These are phyloP conservation scores for Aspergillus avenaceus DNA, from an alignment of 495 filamentous ascomycete genomes.

Conservation along the genomic window DNA sequence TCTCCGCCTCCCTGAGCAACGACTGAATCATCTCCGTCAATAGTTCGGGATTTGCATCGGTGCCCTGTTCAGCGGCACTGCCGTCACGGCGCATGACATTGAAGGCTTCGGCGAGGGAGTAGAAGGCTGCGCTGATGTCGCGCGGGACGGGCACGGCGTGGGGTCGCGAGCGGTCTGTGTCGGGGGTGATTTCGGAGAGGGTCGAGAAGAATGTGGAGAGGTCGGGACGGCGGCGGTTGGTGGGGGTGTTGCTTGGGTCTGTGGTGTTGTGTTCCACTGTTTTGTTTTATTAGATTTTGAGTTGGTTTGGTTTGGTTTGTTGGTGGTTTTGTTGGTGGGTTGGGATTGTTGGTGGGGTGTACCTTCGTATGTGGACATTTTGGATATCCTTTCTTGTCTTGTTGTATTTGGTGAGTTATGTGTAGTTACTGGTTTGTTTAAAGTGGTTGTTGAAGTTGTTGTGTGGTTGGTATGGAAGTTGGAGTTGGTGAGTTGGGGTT, in stretches of 20 bases:
- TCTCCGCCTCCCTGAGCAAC: slow-evolving; percentile 59
- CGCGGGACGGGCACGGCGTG: slow-evolving; percentile 69
- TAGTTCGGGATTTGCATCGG: slow-evolving; percentile 34
- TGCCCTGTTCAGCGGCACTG: slow-evolving; percentile 14
- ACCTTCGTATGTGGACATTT: slow-evolving; percentile 58
- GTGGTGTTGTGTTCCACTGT: slow-evolving; percentile 79
- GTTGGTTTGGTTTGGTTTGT: slow-evolving; percentile 3
- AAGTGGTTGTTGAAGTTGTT: background rate
- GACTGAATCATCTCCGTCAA: slow-evolving; percentile 58
- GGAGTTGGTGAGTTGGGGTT: background rate
- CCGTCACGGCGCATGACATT: slow-evolving; percentile 41
- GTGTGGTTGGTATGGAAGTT: too few species aligned
- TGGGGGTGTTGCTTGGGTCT: slow-evolving; percentile 31
- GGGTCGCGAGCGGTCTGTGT: slow-evolving; percentile 37
- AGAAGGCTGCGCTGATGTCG: slow-evolving; percentile 63
- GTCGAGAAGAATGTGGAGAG: slow-evolving; percentile 84
- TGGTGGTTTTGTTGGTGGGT: background rate
- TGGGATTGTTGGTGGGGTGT: slow-evolving; percentile 7
- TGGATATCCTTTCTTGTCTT: slow-evolving; percentile 10
- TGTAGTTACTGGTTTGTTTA: too few species aligned
- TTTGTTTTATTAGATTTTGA: background rate
- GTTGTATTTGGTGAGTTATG: too few species aligned
- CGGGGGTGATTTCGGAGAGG: slow-evolving; percentile 59
- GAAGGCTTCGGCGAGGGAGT: slow-evolving; percentile 57
- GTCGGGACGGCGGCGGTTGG: slow-evolving; percentile 63